phyloP scores from a whole-genome alignment of 2,329 filamentous ascomycete genomes.

The Macrophomina phaseolina region DNA sequence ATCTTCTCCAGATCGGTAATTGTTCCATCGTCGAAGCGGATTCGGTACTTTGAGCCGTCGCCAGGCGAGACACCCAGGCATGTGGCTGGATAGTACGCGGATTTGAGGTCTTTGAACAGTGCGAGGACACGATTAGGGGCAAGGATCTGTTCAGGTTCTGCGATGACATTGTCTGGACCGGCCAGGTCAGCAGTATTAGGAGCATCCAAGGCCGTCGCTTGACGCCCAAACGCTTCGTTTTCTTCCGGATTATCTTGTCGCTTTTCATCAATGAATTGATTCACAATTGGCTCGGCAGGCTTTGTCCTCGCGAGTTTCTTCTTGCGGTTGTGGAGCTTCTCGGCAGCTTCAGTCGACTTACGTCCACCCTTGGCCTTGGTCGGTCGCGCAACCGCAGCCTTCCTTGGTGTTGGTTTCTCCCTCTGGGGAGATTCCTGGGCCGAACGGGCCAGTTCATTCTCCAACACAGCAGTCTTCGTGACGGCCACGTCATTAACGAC shows the following conservation, averaged over 20 bases:
- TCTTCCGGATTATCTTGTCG: not conserved
- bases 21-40: slow-evolving; percentile 57
- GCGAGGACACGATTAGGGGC: slow-evolving; percentile 63
- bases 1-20: slow-evolving; percentile 47
- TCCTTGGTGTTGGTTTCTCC: slow-evolving; percentile 32
- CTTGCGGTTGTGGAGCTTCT: slow-evolving; percentile 1
- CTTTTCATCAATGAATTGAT: not conserved
- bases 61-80: slow-evolving; percentile 56
- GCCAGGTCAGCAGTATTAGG: not conserved
- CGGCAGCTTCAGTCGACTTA: not conserved
- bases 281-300: not conserved
- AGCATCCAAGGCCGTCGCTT: not conserved
- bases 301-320: not conserved
- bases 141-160: slow-evolving; percentile 35
- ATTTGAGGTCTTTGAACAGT: slow-evolving; percentile 61
- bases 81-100: slow-evolving; percentile 65
- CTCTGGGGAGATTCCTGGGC: slow-evolving; percentile 29
- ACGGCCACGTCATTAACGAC: slow-evolving; percentile 15
- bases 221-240: no score
- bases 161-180: not conserved
- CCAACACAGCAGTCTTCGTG: slow-evolving; percentile 35
- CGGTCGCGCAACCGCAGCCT: slow-evolving; percentile 28
- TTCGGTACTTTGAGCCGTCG: slow-evolving; percentile 47
- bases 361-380: not conserved
- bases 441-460: slow-evolving; percentile 30